Conservation (phyloP, 164 flowering plant genomes). For the Protea cynaroides region DNA sequence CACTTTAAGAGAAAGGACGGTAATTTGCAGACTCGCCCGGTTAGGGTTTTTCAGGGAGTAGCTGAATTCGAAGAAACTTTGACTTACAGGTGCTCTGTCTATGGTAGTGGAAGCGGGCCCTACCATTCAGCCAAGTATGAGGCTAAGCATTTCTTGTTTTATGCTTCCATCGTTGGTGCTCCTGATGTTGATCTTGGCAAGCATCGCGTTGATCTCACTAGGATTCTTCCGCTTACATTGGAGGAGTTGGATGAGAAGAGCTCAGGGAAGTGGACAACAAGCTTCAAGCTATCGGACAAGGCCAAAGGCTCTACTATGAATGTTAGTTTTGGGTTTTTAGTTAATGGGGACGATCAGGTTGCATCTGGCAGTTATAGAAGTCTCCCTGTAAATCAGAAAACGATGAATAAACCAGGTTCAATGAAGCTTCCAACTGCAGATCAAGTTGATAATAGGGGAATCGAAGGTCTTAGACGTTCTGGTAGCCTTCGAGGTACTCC, state of each 20-base stretch:
- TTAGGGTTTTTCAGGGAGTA: conserved; percentile 45
- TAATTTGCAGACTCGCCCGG: conserved; percentile 41
- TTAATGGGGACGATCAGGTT: conserved; percentile 36
- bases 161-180: conserved; percentile 42
- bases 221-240: conserved; percentile 83
- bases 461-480: conserved; percentile 20
- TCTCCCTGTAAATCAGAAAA: conserved; percentile 18
- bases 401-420: conserved; percentile 23
- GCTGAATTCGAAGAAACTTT: conserved; percentile 73
- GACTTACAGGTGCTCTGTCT: conserved; percentile 51
- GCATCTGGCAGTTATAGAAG: conserved; percentile 15
- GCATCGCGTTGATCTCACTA: conserved; percentile 85
- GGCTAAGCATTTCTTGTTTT: conserved; percentile 74
- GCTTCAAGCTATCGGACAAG: conserved; percentile 71
- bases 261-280: conserved; percentile 87
- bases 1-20: conserved; percentile 84
- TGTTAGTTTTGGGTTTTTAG: conserved; percentile 80
- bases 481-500: conserved; percentile 37
- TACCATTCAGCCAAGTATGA: conserved; percentile 91
- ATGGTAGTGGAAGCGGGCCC: conserved; percentile 73
- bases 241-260: conserved; percentile 91
- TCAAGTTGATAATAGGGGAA: conserved; percentile 15
- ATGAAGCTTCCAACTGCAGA: conserved; percentile 24
- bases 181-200: conserved; percentile 80
- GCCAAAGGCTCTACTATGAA: conserved; percentile 75